phyloP scores from a whole-genome alignment of 2,329 filamentous ascomycete species.

The Myriosclerotinia scirpicola region DNA sequence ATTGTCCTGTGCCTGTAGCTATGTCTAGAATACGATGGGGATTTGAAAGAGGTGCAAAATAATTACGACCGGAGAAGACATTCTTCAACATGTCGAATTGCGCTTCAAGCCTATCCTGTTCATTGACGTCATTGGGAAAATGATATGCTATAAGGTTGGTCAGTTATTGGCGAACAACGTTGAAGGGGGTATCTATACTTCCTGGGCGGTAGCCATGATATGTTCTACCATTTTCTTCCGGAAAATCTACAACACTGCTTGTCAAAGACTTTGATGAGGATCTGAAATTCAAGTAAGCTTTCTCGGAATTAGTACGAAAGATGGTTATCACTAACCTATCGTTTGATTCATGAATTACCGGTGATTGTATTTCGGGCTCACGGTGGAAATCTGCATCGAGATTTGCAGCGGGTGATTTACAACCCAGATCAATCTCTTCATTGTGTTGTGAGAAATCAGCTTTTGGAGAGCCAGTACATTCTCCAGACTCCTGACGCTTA shows the following conservation, averaged over 20 bases:
- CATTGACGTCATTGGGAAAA: conserved; percentile 50
- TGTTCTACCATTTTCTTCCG: conserved; percentile 36
- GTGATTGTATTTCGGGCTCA: background rate
- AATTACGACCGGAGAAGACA: conserved; percentile 41
- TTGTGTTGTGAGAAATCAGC: background rate
- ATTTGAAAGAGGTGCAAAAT: conserved; percentile 46
- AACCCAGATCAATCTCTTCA: background rate
- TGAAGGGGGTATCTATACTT: conserved; percentile 7
- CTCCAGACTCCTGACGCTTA: background rate
- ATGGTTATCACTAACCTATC: background rate
- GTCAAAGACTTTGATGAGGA: conserved; percentile 27
- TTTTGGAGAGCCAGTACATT: background rate
- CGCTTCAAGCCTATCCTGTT: conserved; percentile 51
- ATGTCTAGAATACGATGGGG: conserved; percentile 41
- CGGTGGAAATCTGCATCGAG: background rate
- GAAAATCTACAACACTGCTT: conserved; percentile 32
- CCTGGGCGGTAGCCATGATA: conserved; percentile 29
- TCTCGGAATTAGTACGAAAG: background rate
- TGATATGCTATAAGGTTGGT: conserved; percentile 32
- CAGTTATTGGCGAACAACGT: background rate
- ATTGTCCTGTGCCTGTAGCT: conserved; percentile 55
- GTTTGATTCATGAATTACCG: conserved; percentile 7
- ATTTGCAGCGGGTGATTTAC: background rate
- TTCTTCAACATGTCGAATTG: conserved; percentile 50
- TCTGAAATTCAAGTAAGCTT: background rate